phyloP scores from a whole-genome alignment of 1,139 yeast genomes.

The Suhomyces choctaworum region DNA sequence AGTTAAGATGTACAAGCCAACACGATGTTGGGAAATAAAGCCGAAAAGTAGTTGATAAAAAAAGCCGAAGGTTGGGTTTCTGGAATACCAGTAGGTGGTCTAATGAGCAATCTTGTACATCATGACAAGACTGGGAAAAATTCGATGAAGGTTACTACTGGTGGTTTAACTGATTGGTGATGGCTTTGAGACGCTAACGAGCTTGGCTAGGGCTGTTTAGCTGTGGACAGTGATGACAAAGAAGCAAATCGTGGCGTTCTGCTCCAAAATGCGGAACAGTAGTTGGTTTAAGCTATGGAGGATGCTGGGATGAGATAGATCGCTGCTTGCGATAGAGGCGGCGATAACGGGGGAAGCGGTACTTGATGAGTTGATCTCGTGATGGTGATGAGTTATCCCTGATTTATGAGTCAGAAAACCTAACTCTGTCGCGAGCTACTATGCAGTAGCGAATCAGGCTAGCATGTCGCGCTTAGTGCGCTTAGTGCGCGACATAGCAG shows the following conservation, averaged over 20 bases:
- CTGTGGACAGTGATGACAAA: too few relatives aligned
- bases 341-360: slow-evolving; percentile 2
- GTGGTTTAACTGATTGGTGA: not conserved
- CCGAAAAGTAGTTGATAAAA: slow-evolving; percentile 2
- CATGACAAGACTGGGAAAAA: slow-evolving; percentile 2
- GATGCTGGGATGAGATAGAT: too few relatives aligned
- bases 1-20: slow-evolving; percentile 5
- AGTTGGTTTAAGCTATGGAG: too few relatives aligned
- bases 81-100: slow-evolving; percentile 4
- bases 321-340: not conserved
- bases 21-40: slow-evolving; percentile 3
- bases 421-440: not conserved
- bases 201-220: slow-evolving; percentile 8
- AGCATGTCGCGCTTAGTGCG: too few relatives aligned
- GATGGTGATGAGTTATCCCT: slow-evolving; percentile 6
- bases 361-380: not conserved
- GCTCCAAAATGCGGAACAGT: too few relatives aligned
- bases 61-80: slow-evolving; percentile 3
- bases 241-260: too few relatives aligned
- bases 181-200: slow-evolving; percentile 1
- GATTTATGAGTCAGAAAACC: slow-evolving; percentile 11
- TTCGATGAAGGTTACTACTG: not conserved
- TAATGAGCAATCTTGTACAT: slow-evolving; percentile 5
- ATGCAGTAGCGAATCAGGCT: not conserved
- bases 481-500: too few relatives aligned